Conservation (phyloP, 768 basidiomycete species). For the Hydnomerulius pinastri region DNA sequence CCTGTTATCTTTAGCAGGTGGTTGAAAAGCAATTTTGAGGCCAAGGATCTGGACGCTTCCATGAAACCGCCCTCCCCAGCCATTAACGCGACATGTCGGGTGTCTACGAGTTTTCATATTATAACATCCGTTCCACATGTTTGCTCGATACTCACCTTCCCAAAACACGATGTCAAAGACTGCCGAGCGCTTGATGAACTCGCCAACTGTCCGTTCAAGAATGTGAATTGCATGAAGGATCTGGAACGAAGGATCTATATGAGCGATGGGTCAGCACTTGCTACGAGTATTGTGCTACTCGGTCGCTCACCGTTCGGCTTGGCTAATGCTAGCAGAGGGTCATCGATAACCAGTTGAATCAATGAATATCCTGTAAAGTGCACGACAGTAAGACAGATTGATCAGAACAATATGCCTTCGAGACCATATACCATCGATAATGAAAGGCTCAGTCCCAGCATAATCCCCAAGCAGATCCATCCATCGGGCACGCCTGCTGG, state of each 20-base stretch:
- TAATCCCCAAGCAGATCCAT: slow-evolving; percentile 77
- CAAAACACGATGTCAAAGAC: slow-evolving; percentile 69
- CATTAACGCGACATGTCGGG: slow-evolving; percentile 42
- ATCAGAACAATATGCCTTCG: background rate
- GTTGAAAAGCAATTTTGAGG: slow-evolving; percentile 50
- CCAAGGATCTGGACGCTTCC: slow-evolving; percentile 51
- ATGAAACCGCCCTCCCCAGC: slow-evolving; percentile 38
- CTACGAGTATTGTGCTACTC: background rate
- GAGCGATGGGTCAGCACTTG: background rate
- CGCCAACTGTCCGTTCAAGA: slow-evolving; percentile 52
- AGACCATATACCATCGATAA: slow-evolving; percentile 55
- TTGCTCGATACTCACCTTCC: slow-evolving; percentile 38
- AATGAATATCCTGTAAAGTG: slow-evolving; percentile 61
- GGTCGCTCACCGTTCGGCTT: slow-evolving; percentile 40
- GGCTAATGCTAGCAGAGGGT: slow-evolving; percentile 61
- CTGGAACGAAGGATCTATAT: slow-evolving; percentile 56
- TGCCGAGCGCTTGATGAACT: slow-evolving; percentile 50
- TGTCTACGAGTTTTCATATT: slow-evolving; percentile 34
- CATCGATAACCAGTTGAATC: slow-evolving; percentile 57
- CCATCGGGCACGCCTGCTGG: slow-evolving; percentile 45
- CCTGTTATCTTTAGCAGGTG: slow-evolving; percentile 45
- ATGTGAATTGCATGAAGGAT: slow-evolving; percentile 59
- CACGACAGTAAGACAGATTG: slow-evolving; percentile 2
- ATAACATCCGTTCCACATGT: background rate
- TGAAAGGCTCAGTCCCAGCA: slow-evolving; percentile 64